A percentile compares a stretch with the other conserved stretches of the same genome.
Conservation (phyloP, 2,329 filamentous ascomycete species). For the Penicillium sp. region DNA sequence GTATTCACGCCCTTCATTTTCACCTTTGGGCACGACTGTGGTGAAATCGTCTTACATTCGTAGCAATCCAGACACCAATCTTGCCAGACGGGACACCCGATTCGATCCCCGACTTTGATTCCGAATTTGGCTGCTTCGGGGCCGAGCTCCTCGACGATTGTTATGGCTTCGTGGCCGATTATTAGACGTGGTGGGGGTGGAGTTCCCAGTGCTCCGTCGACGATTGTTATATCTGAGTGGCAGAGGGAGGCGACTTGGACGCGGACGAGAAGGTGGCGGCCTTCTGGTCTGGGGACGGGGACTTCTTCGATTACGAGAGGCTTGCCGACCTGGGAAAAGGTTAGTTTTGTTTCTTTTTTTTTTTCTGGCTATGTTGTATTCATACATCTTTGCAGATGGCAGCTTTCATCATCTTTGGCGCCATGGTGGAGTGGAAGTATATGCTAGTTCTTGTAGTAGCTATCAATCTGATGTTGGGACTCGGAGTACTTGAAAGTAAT, state of each 20-base stretch:
- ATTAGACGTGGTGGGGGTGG: constrained; percentile 26
- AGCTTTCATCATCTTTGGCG: constrained; percentile 14
- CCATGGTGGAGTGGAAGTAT: neutral
- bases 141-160: constrained; percentile 46
- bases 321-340: neutral
- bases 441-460: neutral
- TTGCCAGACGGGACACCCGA: constrained; percentile 54
- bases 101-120: constrained; percentile 48
- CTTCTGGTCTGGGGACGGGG: constrained; percentile 48
- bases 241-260: constrained; percentile 46
- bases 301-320: constrained; percentile 48
- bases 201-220: neutral
- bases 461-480: too few relatives aligned
- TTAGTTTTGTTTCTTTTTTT: neutral
- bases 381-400: constrained; percentile 15
- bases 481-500: too few relatives aligned
- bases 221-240: constrained; percentile 42
- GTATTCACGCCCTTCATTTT: constrained; percentile 46
- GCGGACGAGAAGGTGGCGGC: constrained; percentile 47
- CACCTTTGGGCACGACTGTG: constrained; percentile 23
- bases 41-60: constrained; percentile 48
- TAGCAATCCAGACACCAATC: constrained; percentile 53
- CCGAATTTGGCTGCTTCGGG: constrained; percentile 42
- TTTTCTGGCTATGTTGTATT: neutral
- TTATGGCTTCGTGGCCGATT: constrained; percentile 54